Evolutionary conservation across 768 basidiomycete genomes (phyloP).

Genomic region (Trametes elegans): DNA sequence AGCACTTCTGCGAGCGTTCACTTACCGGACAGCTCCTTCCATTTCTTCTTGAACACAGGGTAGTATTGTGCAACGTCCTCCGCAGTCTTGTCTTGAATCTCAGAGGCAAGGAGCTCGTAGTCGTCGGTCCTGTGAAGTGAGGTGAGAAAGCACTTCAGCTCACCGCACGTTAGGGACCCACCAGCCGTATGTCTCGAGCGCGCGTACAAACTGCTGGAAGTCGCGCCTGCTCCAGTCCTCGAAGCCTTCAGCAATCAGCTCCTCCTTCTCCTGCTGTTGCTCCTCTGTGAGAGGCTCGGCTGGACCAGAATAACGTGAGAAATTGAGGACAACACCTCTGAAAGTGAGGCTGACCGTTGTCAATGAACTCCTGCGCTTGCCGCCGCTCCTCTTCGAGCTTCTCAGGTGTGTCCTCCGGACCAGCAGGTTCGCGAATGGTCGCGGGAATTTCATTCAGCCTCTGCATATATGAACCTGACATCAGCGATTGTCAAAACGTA

Average conservation of each 20-base stretch:
- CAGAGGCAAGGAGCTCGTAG: constrained; percentile 68
- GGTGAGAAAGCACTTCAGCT: background rate
- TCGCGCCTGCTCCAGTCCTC: constrained; percentile 90
- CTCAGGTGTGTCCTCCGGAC: constrained; percentile 77
- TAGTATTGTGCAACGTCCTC: constrained; percentile 81
- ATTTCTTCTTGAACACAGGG: constrained; percentile 83
- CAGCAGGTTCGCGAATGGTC: constrained; percentile 60
- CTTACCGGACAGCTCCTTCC: constrained; percentile 79
- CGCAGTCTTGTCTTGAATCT: constrained; percentile 80
- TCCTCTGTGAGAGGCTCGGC: constrained; percentile 92
- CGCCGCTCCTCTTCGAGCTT: constrained; percentile 77
- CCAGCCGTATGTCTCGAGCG: constrained; percentile 81
- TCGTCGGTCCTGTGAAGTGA: constrained; percentile 53
- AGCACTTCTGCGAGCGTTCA: background rate
- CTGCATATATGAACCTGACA: constrained; percentile 32
- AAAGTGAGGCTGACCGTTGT: constrained; percentile 74
- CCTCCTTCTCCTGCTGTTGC: constrained; percentile 79
- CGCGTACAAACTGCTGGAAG: constrained; percentile 88
- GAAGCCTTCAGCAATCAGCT: constrained; percentile 75
- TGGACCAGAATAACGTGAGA: constrained; percentile 26
- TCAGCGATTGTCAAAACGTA: background rate
- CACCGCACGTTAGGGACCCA: constrained; percentile 33
- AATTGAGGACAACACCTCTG: background rate
- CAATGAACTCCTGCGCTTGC: constrained; percentile 83
- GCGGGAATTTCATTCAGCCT: constrained; percentile 66